Base-by-base conservation (phyloP, 768 basidiomycete species). In the Rubroboletus pulcherrimus region DNA sequence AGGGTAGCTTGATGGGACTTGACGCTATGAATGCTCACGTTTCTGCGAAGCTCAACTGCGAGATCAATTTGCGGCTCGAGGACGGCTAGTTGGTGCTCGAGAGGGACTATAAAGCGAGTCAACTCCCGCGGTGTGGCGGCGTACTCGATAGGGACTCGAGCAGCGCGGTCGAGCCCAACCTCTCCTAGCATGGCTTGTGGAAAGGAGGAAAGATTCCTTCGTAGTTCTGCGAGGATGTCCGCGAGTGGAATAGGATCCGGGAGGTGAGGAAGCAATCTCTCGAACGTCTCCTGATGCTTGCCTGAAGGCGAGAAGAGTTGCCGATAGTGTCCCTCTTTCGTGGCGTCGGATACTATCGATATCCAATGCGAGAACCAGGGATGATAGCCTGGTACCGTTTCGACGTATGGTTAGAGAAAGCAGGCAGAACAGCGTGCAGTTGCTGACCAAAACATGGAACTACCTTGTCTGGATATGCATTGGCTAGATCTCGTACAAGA, bases 351-450 rank as follows among this genome's bases (percentile, higher is more conserved):
- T 46, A 62, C 68, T 52, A 81, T 63, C 31, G 87, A 80, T 63
- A 97, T 91, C 58, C 78, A 78, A 70, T 97, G 85, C 3, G 86
- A 80, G 72, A 91, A 95, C 96, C 96, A 98, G 2, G 96, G 96
- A 68, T 98, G 96, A 65, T 93, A 86, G 43, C 95, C 91, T 93
- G 63, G n/a, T 47, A 21, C 21, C 45, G 44, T 62, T 45, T 56
- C 35, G 51, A 51, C 51, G 24, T 15, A 38, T 46, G 53, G 21
- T 51, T 29, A 65, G 46, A 53, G 39, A 55, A 58, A 41, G 49
- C 53, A 48, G 55, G 49, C 9, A 57, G 55, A 43, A 52, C 43
- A 55, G 40, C 51, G 49, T 46, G 53, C 38, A 31, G 47, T 33
- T 45, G 73, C 85, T 75, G 54, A 93, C 92, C 95, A 71, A 96